These are phyloP conservation scores for Saussurea involucrata DNA, from an alignment of 129 eudicot genomes.

Conservation along the genomic window DNA sequence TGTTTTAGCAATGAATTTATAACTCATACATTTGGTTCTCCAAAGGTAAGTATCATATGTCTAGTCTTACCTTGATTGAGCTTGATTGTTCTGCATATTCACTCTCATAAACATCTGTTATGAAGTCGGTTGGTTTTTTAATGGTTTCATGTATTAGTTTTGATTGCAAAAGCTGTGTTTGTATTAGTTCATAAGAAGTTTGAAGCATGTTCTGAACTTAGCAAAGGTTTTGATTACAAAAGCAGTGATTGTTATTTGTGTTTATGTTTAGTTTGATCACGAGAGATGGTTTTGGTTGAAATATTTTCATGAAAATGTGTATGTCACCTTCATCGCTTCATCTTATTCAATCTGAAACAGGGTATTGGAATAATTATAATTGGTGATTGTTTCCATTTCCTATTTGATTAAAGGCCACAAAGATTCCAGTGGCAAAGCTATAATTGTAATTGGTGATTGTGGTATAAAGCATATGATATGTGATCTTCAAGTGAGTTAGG, in stretches of 20 bases:
- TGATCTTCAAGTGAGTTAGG: background rate
- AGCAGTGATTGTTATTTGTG: too few species aligned
- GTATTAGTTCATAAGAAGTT: constrained; percentile 1
- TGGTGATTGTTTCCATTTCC: too few species aligned
- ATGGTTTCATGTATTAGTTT: background rate
- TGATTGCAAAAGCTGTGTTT: background rate
- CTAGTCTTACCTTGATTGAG: background rate
- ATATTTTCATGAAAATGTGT: background rate
- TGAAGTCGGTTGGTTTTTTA: background rate
- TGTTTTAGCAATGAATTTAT: constrained; percentile 7
- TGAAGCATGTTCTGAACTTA: background rate
- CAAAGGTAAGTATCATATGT: background rate
- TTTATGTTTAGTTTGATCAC: background rate
- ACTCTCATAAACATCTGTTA: background rate
- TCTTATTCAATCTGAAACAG: background rate
- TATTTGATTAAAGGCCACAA: too few species aligned
- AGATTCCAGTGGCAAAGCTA: too few species aligned
- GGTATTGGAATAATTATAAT: background rate
- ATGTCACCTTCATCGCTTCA: background rate
- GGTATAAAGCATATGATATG: background rate
- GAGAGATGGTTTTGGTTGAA: background rate
- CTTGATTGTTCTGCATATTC: background rate
- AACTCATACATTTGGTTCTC: background rate
- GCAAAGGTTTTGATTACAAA: background rate
- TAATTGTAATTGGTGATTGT: background rate